Evolutionary conservation across 345 rosid genomes (phyloP), one percentile per base, ranked within the genome.

Genomic region (Eucalyptus erythrocorys): DNA sequence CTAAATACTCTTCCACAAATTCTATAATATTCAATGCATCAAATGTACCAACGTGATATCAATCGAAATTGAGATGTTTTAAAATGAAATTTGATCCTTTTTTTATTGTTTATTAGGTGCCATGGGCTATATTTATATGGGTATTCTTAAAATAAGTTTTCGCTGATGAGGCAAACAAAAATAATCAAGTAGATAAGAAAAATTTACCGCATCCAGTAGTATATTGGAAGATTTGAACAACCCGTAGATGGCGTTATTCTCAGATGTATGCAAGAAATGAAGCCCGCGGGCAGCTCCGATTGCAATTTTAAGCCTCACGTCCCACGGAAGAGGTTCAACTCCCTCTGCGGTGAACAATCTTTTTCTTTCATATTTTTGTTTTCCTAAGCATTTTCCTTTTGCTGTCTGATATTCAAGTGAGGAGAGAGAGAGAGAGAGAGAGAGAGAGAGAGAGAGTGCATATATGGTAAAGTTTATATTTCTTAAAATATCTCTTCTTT

Each of bases 221-320:
- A 97, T 96, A 43, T 97, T 96, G 34, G 99, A 95, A 89, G 97
- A 90, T 64, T 97, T 96, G 81, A 97, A 96, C 89, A 94, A 96
- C 32, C 99, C 89, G 88, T 95, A 96, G 24, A 96, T 96, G 61
- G 95, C 97, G 55, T 95, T 93, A 55, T 96, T 94, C 88, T 94
- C 96, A 1, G 97, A 93, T 34, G 93, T 90, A 88, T 97, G 99
- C 88, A 97, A 92, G 89, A 94, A 96, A 5, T 91, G 68, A 50
- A 97, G 93, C 79, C 99, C 99, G 42, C 91, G 90, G 48, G 97
- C 99, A 13, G 98, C 99, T 90, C 93, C 99, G 4, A 93, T 96
- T 22, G 96, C 98, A 87, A 96, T 93, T 85, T 53, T 53, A 53
- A 53, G 26, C 57, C 57, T 92, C 6, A 87, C 51, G 0, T 93